phyloP scores from a whole-genome alignment of 2,329 filamentous ascomycete species.

The Xylariales sp. region DNA sequence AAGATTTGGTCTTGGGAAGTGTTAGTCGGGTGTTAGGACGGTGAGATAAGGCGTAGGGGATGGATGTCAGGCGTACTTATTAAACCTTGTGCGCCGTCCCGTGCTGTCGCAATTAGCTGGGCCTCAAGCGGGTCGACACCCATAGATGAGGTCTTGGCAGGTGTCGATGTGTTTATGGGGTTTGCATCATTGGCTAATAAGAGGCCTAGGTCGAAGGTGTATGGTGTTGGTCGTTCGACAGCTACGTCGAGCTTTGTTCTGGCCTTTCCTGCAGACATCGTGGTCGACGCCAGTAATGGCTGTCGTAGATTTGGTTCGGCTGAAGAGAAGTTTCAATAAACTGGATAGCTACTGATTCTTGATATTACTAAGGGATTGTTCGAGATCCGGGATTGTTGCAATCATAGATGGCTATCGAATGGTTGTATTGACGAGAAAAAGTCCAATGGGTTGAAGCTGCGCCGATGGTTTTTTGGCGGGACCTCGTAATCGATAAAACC shows the following conservation, averaged over 20 bases:
- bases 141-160: slow-evolving; percentile 58
- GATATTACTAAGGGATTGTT: background rate
- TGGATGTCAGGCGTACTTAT: slow-evolving; percentile 68
- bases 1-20: slow-evolving; percentile 73
- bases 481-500: slow-evolving; percentile 43
- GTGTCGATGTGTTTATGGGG: slow-evolving; percentile 58
- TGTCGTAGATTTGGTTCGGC: background rate
- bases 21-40: slow-evolving; percentile 5
- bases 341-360: background rate
- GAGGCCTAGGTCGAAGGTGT: slow-evolving; percentile 65
- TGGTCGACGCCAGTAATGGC: slow-evolving; percentile 12
- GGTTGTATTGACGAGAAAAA: slow-evolving; percentile 29
- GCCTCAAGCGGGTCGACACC: slow-evolving; percentile 66
- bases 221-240: slow-evolving; percentile 48
- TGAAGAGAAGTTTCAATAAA: background rate
- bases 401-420: background rate
- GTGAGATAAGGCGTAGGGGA: background rate
- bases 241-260: slow-evolving; percentile 48
- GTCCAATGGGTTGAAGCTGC: slow-evolving; percentile 31
- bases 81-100: slow-evolving; percentile 91
- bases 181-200: slow-evolving; percentile 90
- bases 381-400: background rate
- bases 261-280: slow-evolving; percentile 43
- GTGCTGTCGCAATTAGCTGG: slow-evolving; percentile 77
- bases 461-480: slow-evolving; percentile 40